A percentile compares a stretch with the other conserved stretches of the same genome.
These are phyloP conservation scores for Domatiomyces globalis DNA, from an alignment of 2,329 filamentous ascomycete genomes.

Conservation along the genomic window DNA sequence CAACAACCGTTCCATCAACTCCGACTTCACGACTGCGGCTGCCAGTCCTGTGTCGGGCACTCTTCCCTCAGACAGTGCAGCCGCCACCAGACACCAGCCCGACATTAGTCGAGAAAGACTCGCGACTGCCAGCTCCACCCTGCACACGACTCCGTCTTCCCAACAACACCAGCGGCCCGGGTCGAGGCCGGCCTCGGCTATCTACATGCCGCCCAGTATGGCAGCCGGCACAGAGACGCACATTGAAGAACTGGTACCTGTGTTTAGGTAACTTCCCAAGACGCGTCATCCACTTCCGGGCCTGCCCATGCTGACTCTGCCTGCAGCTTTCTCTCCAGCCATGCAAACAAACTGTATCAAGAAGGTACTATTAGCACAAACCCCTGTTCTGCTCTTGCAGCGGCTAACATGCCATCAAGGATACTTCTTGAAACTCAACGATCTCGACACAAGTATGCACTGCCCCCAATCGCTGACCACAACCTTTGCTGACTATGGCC, in stretches of 20 bases:
- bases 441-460: slow-evolving; percentile 73
- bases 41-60: slow-evolving; percentile 6
- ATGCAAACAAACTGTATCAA: slow-evolving; percentile 91
- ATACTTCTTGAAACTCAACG: slow-evolving; percentile 92
- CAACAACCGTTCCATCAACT: slow-evolving; percentile 6
- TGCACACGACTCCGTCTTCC: background rate
- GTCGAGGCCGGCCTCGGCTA: slow-evolving; percentile 13
- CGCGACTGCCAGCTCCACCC: slow-evolving; percentile 6
- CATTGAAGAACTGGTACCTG: slow-evolving; percentile 77
- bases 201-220: slow-evolving; percentile 54
- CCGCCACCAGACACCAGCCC: slow-evolving; percentile 1
- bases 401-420: slow-evolving; percentile 24
- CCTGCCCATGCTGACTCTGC: slow-evolving; percentile 4
- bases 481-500: slow-evolving; percentile 20
- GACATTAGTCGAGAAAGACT: background rate
- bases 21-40: slow-evolving; percentile 6
- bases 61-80: slow-evolving; percentile 7
- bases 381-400: background rate
- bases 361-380: slow-evolving; percentile 40
- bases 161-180: slow-evolving; percentile 3
- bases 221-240: slow-evolving; percentile 67
- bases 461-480: background rate
- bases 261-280: slow-evolving; percentile 47
- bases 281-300: background rate
- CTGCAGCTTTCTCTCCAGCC: slow-evolving; percentile 63